Percentiles rank a stretch among this genome's conserved stretches.
phyloP scores from a whole-genome alignment of 441 rosid species.

The Syzygium malaccense region DNA sequence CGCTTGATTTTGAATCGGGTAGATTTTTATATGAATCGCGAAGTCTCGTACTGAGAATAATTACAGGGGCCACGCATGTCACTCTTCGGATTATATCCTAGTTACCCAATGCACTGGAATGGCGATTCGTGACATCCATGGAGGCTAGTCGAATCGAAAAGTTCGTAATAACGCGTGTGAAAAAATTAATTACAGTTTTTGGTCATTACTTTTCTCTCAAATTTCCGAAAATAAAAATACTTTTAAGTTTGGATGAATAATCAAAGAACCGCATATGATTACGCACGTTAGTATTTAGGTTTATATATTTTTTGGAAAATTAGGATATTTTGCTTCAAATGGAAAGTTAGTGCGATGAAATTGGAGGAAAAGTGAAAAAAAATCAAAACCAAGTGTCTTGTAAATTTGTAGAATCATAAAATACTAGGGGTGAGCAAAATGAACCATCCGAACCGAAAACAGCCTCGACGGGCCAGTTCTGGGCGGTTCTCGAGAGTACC shows the following conservation, averaged over 20 bases:
- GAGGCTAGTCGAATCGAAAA: no score
- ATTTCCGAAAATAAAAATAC: background rate
- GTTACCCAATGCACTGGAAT: rapidly evolving
- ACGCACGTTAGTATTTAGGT: background rate
- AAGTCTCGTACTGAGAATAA: background rate
- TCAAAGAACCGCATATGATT: background rate
- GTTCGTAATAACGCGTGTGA: rapidly evolving
- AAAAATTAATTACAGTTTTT: rapidly evolving
- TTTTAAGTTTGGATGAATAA: background rate
- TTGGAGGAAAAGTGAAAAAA: background rate
- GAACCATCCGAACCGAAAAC: no score
- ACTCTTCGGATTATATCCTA: rapidly evolving
- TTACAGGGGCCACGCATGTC: background rate
- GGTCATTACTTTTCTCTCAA: background rate
- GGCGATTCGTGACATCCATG: rapidly evolving
- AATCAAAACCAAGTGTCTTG: background rate
- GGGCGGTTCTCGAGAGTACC: no score
- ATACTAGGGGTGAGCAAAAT: no score
- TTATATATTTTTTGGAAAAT: background rate
- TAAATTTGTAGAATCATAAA: background rate
- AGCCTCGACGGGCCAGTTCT: no score
- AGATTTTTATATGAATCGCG: background rate
- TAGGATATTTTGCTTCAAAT: background rate
- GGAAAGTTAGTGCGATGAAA: background rate
- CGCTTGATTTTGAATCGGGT: background rate